Evolutionary conservation across 805 yeast genomes (phyloP), one percentile per base, ranked within the genome.

Genomic region (Citeromyces nyonsensis): DNA sequence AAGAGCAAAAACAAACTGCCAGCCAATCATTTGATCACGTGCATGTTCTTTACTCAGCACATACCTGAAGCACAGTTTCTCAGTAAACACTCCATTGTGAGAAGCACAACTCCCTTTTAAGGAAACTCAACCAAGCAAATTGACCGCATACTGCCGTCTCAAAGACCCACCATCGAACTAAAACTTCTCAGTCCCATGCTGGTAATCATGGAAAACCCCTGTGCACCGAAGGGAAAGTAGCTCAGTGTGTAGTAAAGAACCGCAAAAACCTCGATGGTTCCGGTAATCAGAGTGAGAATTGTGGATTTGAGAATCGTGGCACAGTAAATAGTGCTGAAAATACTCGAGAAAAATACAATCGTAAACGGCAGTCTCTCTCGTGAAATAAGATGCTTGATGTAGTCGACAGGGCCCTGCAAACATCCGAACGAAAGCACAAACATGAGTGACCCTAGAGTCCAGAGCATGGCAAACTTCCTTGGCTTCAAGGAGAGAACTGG

Each of bases 181-280:
- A 52, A 47, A 36, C 52, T 55, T 30, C 46, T 33, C 32, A 40
- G 22, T 18, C 57, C 48, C 45, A 65, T 56, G 38, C 63, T 59
- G 15, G 66, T 49, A 38, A 69, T 53, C 66, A 65, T 57, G 25
- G 67, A 60, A 43, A 65, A 48, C 2, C 93, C 79, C 38, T 80
- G 78, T 1, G 88, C 81, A 9, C 98, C 98, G 57, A 86, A 80
- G 29, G 98, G 98, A 66, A 91, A 88, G 53, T 91, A 91, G 45
- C 94, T 81, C 28, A 88, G 63, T 0, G 91, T 76, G 51, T 91
- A 91, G 62, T 86, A 86, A 4, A 84, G 45, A n/a, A 91, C 85
- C 1, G 95, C 88, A 35, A 91, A 53, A 6, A 86, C 59, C 52
- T 91, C 96, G 8, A 81, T 52, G 2, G 79, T 52, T 28, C 91